Conservation (phyloP, 2,329 filamentous ascomycete species). For the Thermoascus crustaceus region DNA sequence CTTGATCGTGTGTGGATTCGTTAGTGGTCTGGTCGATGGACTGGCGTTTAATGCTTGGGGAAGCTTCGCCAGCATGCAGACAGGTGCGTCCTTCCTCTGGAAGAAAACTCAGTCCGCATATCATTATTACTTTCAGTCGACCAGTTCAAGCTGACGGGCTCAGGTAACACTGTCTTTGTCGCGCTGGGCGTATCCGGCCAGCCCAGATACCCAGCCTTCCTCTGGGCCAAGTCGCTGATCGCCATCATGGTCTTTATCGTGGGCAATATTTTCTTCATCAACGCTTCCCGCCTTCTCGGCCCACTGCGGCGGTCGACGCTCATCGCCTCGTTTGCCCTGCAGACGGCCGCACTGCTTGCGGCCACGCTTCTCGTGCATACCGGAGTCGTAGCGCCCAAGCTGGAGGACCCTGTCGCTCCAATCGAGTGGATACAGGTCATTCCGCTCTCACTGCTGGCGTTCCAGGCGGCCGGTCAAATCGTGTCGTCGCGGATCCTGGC, state of each 20-base stretch:
- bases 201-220: constrained; percentile 30
- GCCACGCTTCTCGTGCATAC: constrained; percentile 29
- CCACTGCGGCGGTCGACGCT: constrained; percentile 31
- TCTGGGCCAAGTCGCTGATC: constrained; percentile 37
- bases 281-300: constrained; percentile 22
- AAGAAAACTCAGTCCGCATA: too few species aligned
- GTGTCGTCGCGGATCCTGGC: constrained; percentile 28
- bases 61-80: constrained; percentile 37
- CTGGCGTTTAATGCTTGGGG: constrained; percentile 36
- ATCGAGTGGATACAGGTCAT: constrained; percentile 31
- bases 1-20: constrained; percentile 29
- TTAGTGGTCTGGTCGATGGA: constrained; percentile 33
- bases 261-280: constrained; percentile 34
- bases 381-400: constrained; percentile 22
- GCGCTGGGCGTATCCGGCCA: constrained; percentile 35
- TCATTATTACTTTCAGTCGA: background rate
- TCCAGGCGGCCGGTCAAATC: constrained; percentile 36
- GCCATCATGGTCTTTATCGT: constrained; percentile 31
- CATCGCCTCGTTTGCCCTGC: constrained; percentile 31
- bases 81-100: constrained; percentile 22
- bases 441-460: constrained; percentile 32
- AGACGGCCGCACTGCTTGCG: constrained; percentile 26
- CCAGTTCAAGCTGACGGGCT: too few species aligned
- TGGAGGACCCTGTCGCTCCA: constrained; percentile 21
- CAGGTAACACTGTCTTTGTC: constrained; percentile 39